A percentile compares a stretch with the other conserved stretches of the same genome.
Evolutionary conservation across 441 rosid genomes (phyloP).

Genomic region (Pelargonium myrrhifolium): DNA sequence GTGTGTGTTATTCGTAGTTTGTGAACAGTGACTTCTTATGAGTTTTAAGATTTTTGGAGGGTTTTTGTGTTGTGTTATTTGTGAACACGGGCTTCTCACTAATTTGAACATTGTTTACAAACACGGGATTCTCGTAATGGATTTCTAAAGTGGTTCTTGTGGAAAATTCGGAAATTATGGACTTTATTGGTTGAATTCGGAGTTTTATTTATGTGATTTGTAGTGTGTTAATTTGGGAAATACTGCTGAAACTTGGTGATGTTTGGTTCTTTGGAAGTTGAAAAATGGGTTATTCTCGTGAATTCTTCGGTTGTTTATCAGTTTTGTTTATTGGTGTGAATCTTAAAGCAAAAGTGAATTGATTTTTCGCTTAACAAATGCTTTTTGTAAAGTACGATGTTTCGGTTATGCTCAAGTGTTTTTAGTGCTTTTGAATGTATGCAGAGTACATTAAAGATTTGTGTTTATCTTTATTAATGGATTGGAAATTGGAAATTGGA

Average conservation of each 20-base stretch:
- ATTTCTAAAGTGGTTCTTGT: no score
- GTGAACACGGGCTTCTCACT: neutral
- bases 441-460: no score
- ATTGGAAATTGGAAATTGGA: constrained; percentile 1
- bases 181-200: neutral
- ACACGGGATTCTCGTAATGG: neutral
- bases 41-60: neutral
- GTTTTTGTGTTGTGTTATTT: neutral
- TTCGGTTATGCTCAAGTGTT: neutral
- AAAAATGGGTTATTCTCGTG: neutral
- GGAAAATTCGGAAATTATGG: neutral
- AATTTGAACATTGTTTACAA: neutral
- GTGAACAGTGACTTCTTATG: neutral
- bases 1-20: neutral
- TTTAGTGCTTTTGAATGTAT: no score
- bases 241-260: neutral
- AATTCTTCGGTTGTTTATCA: neutral
- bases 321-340: neutral
- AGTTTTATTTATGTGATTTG: neutral
- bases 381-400: neutral
- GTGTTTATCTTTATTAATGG: neutral
- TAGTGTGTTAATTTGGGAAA: neutral
- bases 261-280: neutral
- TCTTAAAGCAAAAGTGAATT: neutral
- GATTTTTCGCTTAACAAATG: neutral